phyloP scores from a whole-genome alignment of 352 stramenopile species.

The Blastocystis sp. region DNA sequence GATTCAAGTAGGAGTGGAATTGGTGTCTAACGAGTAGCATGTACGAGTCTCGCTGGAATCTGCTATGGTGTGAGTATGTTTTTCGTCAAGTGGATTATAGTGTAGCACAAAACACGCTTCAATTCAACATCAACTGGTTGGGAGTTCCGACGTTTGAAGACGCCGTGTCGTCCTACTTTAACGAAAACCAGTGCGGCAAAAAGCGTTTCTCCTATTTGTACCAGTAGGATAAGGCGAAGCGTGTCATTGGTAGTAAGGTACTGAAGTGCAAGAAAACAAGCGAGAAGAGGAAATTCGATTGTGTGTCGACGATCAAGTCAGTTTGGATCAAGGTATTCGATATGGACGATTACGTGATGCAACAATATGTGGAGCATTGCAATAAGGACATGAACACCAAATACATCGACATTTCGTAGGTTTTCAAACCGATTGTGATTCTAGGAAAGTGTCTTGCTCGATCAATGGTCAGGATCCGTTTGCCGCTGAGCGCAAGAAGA shows the following conservation, averaged over 20 bases:
- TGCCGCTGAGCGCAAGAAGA: background rate
- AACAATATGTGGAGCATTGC: constrained; percentile 3
- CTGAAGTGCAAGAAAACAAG: constrained; percentile 20
- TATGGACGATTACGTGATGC: background rate
- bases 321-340: constrained; percentile 51
- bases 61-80: background rate
- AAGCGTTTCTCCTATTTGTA: constrained; percentile 33
- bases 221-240: background rate
- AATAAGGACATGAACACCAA: constrained; percentile 23
- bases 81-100: background rate
- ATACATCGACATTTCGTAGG: constrained; percentile 30
- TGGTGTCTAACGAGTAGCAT: background rate
- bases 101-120: constrained; percentile 29
- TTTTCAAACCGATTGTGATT: background rate
- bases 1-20: background rate
- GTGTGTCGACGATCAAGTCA: constrained; percentile 10
- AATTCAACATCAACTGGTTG: constrained; percentile 39
- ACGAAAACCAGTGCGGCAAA: constrained; percentile 20
- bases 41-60: constrained; percentile 15
- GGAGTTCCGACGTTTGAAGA: constrained; percentile 30
- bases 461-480: constrained; percentile 31
- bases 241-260: background rate
- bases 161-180: background rate
- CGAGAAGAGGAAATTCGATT: background rate
- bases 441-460: constrained; percentile 17